phyloP scores from a whole-genome alignment of 2,329 filamentous ascomycete genomes.

The Pseudogymnoascus sp. region DNA sequence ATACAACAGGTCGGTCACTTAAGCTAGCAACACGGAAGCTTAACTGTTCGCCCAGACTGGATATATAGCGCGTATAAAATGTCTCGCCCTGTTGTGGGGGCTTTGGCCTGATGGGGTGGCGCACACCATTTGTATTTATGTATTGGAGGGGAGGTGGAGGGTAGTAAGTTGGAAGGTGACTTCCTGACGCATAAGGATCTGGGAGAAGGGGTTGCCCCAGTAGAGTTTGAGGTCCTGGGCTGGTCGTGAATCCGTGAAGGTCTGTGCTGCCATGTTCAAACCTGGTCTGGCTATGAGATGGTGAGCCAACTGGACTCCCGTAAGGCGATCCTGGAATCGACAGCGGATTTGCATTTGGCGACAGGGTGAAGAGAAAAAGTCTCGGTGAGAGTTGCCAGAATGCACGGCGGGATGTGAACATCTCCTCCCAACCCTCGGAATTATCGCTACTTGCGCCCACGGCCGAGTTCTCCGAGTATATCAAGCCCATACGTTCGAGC shows the following conservation, averaged over 20 bases:
- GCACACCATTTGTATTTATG: slow-evolving; percentile 64
- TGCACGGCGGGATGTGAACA: slow-evolving; percentile 71
- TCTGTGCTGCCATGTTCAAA: slow-evolving; percentile 17
- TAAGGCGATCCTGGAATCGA: slow-evolving; percentile 43
- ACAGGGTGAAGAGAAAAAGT: slow-evolving; percentile 78
- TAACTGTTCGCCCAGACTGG: slow-evolving; percentile 72
- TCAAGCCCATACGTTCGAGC: slow-evolving; percentile 85
- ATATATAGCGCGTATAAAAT: slow-evolving; percentile 83
- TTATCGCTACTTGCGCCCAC: slow-evolving; percentile 57
- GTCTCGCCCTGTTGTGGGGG: slow-evolving; percentile 83
- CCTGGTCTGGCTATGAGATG: slow-evolving; percentile 25
- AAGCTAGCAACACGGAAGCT: slow-evolving; percentile 79
- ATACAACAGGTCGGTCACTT: slow-evolving; percentile 52
- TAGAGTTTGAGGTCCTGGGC: slow-evolving; percentile 25
- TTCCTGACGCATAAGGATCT: slow-evolving; percentile 72
- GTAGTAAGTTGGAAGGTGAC: slow-evolving; percentile 84
- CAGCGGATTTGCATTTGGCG: slow-evolving; percentile 36
- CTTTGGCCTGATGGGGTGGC: slow-evolving; percentile 81
- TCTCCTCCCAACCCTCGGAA: slow-evolving; percentile 60
- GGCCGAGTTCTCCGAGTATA: slow-evolving; percentile 64
- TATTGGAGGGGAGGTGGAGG: slow-evolving; percentile 78
- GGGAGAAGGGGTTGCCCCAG: slow-evolving; percentile 17
- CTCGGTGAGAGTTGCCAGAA: slow-evolving; percentile 92
- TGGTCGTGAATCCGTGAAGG: slow-evolving; percentile 32
- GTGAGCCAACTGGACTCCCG: slow-evolving; percentile 46